A percentile compares a stretch with the other conserved stretches of the same genome.
These are phyloP conservation scores for Rasamsonia emersonii DNA, from an alignment of 2,329 filamentous ascomycete genomes.

Conservation along the genomic window DNA sequence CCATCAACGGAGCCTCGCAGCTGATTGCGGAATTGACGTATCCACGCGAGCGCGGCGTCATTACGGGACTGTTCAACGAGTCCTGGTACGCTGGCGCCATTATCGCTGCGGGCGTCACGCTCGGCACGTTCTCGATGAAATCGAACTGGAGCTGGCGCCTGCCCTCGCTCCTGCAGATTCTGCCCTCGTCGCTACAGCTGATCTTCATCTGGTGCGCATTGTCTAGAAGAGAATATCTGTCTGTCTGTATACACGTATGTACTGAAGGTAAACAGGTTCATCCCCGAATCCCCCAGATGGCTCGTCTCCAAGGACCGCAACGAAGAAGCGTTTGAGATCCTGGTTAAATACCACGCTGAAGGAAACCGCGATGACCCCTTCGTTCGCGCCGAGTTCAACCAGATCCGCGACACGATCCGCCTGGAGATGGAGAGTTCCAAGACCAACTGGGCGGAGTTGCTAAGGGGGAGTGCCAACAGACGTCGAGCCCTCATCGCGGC, in stretches of 20 bases:
- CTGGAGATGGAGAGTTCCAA: slow-evolving; percentile 49
- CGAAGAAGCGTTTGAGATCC: slow-evolving; percentile 20
- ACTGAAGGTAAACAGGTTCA: slow-evolving; percentile 11
- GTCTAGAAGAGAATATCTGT: neutral
- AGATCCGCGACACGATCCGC: slow-evolving; percentile 51
- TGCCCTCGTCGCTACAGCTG: slow-evolving; percentile 17
- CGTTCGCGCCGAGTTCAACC: slow-evolving; percentile 51
- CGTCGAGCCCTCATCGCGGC: too few relatives aligned
- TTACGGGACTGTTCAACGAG: slow-evolving; percentile 54
- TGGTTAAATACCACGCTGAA: slow-evolving; percentile 43
- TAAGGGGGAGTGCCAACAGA: too few relatives aligned
- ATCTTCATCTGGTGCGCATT: slow-evolving; percentile 15
- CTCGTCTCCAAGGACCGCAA: slow-evolving; percentile 19
- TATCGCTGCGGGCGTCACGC: slow-evolving; percentile 20
- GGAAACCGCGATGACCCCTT: slow-evolving; percentile 43
- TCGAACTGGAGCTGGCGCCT: slow-evolving; percentile 40
- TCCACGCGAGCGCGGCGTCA: slow-evolving; percentile 51
- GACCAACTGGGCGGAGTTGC: too few relatives aligned
- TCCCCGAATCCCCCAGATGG: slow-evolving; percentile 20
- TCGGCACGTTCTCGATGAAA: slow-evolving; percentile 22
- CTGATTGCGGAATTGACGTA: slow-evolving; percentile 54
- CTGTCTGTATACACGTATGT: neutral
- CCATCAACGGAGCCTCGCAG: slow-evolving; percentile 50
- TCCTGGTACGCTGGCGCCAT: slow-evolving; percentile 24
- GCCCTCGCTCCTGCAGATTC: slow-evolving; percentile 38